A percentile compares a stretch with the other conserved stretches of the same genome.
phyloP scores from a whole-genome alignment of 2,329 filamentous ascomycete genomes.

The Dothidotthia symphoricarpi region DNA sequence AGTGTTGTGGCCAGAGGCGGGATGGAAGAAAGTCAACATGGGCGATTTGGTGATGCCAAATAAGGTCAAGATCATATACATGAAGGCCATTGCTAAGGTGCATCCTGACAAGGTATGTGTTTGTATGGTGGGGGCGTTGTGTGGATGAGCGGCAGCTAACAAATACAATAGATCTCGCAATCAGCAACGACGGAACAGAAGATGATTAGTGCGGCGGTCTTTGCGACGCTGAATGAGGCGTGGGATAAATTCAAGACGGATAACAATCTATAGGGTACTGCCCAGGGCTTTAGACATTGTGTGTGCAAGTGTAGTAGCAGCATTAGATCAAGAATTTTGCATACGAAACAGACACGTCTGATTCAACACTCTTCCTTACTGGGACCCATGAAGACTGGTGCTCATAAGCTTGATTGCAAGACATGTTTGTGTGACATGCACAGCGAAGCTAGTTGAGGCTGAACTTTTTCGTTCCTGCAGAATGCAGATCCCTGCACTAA shows the following conservation, averaged over 20 bases:
- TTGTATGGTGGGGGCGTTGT: too few species aligned
- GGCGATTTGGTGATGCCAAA: constrained; percentile 88
- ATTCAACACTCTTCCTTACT: too few species aligned
- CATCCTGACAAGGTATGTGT: constrained; percentile 90
- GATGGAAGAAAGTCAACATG: constrained; percentile 96
- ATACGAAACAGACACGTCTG: too few species aligned
- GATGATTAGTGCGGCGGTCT: constrained; percentile 66
- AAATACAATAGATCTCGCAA: constrained; percentile 52
- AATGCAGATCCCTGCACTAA: too few species aligned
- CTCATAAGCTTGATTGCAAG: too few species aligned
- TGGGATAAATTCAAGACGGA: constrained; percentile 68
- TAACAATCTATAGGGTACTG: constrained; percentile 42
- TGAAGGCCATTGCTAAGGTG: constrained; percentile 98
- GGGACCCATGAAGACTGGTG: too few species aligned
- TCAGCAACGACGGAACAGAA: constrained; percentile 64
- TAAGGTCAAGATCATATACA: constrained; percentile 96
- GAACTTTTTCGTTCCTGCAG: too few species aligned
- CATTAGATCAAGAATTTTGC: too few species aligned
- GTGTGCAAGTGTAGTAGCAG: too few species aligned
- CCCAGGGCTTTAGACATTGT: too few species aligned
- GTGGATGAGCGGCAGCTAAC: constrained; percentile 11
- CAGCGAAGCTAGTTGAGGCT: too few species aligned
- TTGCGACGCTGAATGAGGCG: constrained; percentile 64
- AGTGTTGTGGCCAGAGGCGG: constrained; percentile 86
- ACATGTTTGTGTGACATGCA: too few species aligned